These are phyloP conservation scores for Onygenales sp. DNA, from an alignment of 2,329 filamentous ascomycete genomes.

Conservation along the genomic window DNA sequence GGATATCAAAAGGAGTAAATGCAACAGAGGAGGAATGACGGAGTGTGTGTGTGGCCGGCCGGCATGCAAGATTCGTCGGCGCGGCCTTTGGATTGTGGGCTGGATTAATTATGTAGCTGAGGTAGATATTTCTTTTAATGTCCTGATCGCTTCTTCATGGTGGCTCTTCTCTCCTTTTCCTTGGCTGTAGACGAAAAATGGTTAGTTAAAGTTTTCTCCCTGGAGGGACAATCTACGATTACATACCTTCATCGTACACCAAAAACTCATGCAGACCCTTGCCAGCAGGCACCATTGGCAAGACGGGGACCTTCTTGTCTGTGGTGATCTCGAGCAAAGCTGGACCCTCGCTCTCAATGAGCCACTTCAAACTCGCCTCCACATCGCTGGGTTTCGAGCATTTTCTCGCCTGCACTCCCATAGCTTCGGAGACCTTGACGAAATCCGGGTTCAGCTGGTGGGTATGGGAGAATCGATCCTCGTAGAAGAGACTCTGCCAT, in stretches of 20 bases:
- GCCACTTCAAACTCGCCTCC: slow-evolving; percentile 70
- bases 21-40: neutral
- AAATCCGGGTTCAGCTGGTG: slow-evolving; percentile 96
- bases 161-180: slow-evolving; percentile 56
- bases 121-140: slow-evolving; percentile 10
- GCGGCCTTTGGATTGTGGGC: neutral
- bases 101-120: neutral
- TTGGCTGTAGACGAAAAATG: slow-evolving; percentile 41
- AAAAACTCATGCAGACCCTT: slow-evolving; percentile 87
- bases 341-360: slow-evolving; percentile 83
- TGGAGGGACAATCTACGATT: neutral
- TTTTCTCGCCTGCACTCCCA: slow-evolving; percentile 70
- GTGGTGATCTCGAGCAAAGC: slow-evolving; percentile 86
- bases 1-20: slow-evolving; percentile 28
- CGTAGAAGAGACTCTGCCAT: slow-evolving; percentile 97
- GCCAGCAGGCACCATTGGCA: slow-evolving; percentile 92
- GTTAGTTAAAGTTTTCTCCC: slow-evolving; percentile 1
- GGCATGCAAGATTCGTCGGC: neutral
- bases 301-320: slow-evolving; percentile 70
- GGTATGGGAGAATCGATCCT: slow-evolving; percentile 83
- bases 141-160: slow-evolving; percentile 56
- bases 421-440: slow-evolving; percentile 82
- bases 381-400: slow-evolving; percentile 68
- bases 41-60: neutral
- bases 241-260: slow-evolving; percentile 68